Evolutionary conservation across 768 basidiomycete species (phyloP).

Genomic region (Podaxis sp.): DNA sequence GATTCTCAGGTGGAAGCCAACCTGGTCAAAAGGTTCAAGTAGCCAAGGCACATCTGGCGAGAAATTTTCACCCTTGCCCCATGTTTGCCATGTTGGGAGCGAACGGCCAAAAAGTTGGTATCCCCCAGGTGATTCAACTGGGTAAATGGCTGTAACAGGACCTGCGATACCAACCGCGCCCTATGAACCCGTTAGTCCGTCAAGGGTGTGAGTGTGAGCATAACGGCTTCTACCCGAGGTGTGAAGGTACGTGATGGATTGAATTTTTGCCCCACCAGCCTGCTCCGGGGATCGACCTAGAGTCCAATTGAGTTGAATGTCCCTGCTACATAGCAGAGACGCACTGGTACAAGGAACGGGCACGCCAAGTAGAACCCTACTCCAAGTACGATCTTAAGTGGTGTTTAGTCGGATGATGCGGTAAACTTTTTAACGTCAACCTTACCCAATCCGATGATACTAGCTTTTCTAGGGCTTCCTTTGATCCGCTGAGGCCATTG

Average conservation of each 20-base stretch:
- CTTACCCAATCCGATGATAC: constrained; percentile 51
- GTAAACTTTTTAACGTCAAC: neutral
- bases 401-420: constrained; percentile 5
- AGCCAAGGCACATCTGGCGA: constrained; percentile 54
- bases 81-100: constrained; percentile 64
- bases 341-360: constrained; percentile 59
- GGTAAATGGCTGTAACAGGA: constrained; percentile 64
- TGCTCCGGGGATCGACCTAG: constrained; percentile 57
- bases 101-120: constrained; percentile 67
- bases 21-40: constrained; percentile 63
- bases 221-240: constrained; percentile 42
- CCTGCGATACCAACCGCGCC: constrained; percentile 75
- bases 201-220: neutral
- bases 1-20: constrained; percentile 17
- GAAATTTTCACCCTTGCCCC: constrained; percentile 53
- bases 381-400: constrained; percentile 52
- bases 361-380: constrained; percentile 67
- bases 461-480: constrained; percentile 46
- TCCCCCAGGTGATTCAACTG: constrained; percentile 63
- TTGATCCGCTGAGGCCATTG: constrained; percentile 49
- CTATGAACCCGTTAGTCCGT: constrained; percentile 25
- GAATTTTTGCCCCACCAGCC: constrained; percentile 71
- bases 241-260: constrained; percentile 72
- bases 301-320: neutral
- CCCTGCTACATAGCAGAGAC: constrained; percentile 13